These are phyloP conservation scores for Asterophora parasitica DNA, from an alignment of 768 basidiomycete species.

Conservation along the genomic window DNA sequence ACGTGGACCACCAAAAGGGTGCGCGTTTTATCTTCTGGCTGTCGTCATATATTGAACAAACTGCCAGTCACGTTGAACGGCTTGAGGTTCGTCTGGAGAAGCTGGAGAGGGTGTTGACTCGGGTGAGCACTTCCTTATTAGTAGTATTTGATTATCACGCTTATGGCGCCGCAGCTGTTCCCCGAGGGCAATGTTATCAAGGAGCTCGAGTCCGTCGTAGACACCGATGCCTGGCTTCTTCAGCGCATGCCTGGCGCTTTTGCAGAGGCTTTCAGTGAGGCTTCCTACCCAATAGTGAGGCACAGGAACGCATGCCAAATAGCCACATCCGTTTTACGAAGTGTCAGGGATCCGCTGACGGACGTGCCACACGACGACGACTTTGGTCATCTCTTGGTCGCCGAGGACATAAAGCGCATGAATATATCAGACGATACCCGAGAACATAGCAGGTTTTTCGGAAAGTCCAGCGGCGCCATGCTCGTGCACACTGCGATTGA, in stretches of 20 bases:
- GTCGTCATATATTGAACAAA: neutral
- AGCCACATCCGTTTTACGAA: constrained; percentile 31
- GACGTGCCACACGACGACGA: constrained; percentile 34
- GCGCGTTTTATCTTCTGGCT: constrained; percentile 8
- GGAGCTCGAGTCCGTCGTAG: constrained; percentile 39
- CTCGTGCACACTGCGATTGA: constrained; percentile 52
- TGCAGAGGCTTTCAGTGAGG: neutral
- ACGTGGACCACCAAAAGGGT: constrained; percentile 64
- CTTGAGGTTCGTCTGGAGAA: constrained; percentile 57
- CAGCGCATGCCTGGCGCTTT: neutral
- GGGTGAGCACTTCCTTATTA: constrained; percentile 19
- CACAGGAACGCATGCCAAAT: constrained; percentile 20
- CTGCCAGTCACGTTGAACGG: constrained; percentile 49
- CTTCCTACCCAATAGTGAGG: neutral
- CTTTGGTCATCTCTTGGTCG: constrained; percentile 20
- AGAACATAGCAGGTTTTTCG: constrained; percentile 45
- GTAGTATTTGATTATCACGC: neutral
- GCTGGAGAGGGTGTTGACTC: constrained; percentile 52
- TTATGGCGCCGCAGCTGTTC: constrained; percentile 41
- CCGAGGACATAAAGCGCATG: neutral
- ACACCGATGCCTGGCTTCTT: constrained; percentile 13
- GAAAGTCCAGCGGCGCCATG: constrained; percentile 53
- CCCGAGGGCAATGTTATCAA: constrained; percentile 59
- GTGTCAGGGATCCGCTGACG: constrained; percentile 14
- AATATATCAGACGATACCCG: constrained; percentile 24